Percentiles rank a stretch among this genome's conserved stretches.
Evolutionary conservation across 768 basidiomycete species (phyloP).

Genomic region (Naganishia randhawae): DNA sequence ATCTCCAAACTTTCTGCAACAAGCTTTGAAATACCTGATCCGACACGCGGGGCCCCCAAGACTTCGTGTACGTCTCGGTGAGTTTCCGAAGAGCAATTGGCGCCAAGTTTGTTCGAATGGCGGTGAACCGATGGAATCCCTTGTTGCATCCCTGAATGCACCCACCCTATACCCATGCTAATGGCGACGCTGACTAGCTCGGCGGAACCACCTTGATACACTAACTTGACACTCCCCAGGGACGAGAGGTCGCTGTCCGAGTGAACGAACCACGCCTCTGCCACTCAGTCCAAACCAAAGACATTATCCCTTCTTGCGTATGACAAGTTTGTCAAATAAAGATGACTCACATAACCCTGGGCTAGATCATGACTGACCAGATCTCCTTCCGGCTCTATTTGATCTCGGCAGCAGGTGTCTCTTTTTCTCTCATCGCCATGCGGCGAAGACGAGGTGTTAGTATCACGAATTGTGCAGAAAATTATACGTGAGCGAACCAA

Average conservation of each 20-base stretch:
- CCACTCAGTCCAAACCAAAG: conserved; percentile 41
- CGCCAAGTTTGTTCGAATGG: conserved; percentile 76
- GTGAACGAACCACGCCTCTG: conserved; percentile 48
- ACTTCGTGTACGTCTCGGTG: conserved; percentile 87
- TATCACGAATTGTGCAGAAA: not conserved
- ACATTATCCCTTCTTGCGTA: not conserved
- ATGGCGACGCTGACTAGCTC: conserved; percentile 59
- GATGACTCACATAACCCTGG: not conserved
- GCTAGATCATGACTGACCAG: conserved; percentile 9
- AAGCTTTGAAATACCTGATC: conserved; percentile 69
- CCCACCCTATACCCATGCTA: conserved; percentile 76
- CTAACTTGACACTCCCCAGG: conserved; percentile 73
- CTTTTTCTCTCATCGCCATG: not conserved
- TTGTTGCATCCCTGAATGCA: conserved; percentile 96
- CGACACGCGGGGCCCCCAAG: conserved; percentile 82
- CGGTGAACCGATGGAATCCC: conserved; percentile 75
- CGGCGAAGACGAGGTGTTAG: not conserved
- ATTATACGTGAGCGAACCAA: not conserved
- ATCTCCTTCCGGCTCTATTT: not conserved
- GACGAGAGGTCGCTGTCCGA: conserved; percentile 61
- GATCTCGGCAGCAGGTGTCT: conserved; percentile 8
- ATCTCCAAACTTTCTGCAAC: conserved; percentile 69
- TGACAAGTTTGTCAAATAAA: not conserved
- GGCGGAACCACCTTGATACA: conserved; percentile 87
- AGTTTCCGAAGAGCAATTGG: conserved; percentile 89